These are phyloP conservation scores for Pseudogymnoascus sp. DNA, from an alignment of 2,329 filamentous ascomycete species.

Conservation along the genomic window DNA sequence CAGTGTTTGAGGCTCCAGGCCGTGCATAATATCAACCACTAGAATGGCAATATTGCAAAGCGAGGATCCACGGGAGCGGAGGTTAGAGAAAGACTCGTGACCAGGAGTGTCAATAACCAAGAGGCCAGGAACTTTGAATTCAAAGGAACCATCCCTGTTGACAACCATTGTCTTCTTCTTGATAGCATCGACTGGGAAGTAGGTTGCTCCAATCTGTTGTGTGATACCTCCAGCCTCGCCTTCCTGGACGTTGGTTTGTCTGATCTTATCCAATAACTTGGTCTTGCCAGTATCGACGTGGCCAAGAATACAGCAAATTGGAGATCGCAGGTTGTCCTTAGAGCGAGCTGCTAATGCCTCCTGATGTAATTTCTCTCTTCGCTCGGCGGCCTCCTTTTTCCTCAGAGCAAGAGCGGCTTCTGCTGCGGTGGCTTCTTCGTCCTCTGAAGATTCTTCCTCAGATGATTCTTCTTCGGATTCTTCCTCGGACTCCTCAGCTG, in stretches of 20 bases:
- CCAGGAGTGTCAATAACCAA: slow-evolving; percentile 96
- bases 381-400: slow-evolving; percentile 82
- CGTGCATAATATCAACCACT: slow-evolving; percentile 99
- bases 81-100: slow-evolving; percentile 99
- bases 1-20: slow-evolving; percentile 90
- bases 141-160: slow-evolving; percentile 81
- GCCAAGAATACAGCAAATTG: slow-evolving; percentile 98
- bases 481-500: slow-evolving; percentile 44
- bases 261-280: slow-evolving; percentile 97
- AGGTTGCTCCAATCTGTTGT: slow-evolving; percentile 98
- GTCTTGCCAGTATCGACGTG: slow-evolving; percentile 99
- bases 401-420: slow-evolving; percentile 63
- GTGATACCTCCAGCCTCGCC: slow-evolving; percentile 99
- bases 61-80: slow-evolving; percentile 92
- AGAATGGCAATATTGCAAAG: slow-evolving; percentile 99
- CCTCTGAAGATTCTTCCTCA: slow-evolving; percentile 56
- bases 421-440: slow-evolving; percentile 67
- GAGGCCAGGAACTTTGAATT: slow-evolving; percentile 96
- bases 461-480: slow-evolving; percentile 39
- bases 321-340: slow-evolving; percentile 88
- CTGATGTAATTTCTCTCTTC: slow-evolving; percentile 82
- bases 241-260: slow-evolving; percentile 97
- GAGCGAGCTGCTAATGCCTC: slow-evolving; percentile 85
- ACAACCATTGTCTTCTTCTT: slow-evolving; percentile 87
- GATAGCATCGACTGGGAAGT: slow-evolving; percentile 93